Evolutionary conservation across 352 stramenopile genomes (phyloP), one percentile per base, ranked within the genome.

Genomic region (Pelagophyceae sp.): DNA sequence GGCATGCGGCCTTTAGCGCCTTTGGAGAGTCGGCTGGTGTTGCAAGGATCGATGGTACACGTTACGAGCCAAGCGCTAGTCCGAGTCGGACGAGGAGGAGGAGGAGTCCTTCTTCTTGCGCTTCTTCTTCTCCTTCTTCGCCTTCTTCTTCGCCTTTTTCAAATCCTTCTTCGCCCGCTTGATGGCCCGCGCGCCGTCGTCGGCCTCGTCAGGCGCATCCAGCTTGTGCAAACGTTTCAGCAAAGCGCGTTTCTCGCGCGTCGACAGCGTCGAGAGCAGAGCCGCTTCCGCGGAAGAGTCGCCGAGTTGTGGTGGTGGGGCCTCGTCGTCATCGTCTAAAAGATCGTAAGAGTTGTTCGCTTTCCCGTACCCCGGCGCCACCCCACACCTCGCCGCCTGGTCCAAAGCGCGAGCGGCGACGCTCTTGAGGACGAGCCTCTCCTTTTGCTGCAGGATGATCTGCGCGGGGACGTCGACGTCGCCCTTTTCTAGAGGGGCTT

Each of bases 51-150:
- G n/a, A n/a, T n/a, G n/a, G n/a, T n/a, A n/a, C n/a, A n/a, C n/a
- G n/a, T n/a, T n/a, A n/a, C n/a, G n/a, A n/a, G n/a, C n/a, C n/a
- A n/a, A 63, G 54, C 11, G 2, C 54, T 15, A 15, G 15, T 63
- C 54, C 15, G 11, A 29, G 54, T 29, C 54, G 54, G 54, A 63
- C 11, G 29, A 40, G 15, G 61, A 71, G 3, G 3, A 35, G 3
- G 61, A 71, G n/a, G 61, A 35, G 29, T 71, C 38, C 15, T 71
- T 3, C 61, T 71, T 71, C 61, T 71, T 71, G 6, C 38, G 37
- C 15, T 37, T 15, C 61, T 71, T 71, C 61, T 71, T 71, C 31
- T 71, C 38, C 29, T 71, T 37, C 61, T 71, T 54, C 45, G 45
- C 45, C 11, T 54, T 25, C 61, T 71, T 71, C 61, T 71, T 71